These are phyloP conservation scores for Paulinella micropora DNA, from an alignment of 78 protist species.

Conservation along the genomic window DNA sequence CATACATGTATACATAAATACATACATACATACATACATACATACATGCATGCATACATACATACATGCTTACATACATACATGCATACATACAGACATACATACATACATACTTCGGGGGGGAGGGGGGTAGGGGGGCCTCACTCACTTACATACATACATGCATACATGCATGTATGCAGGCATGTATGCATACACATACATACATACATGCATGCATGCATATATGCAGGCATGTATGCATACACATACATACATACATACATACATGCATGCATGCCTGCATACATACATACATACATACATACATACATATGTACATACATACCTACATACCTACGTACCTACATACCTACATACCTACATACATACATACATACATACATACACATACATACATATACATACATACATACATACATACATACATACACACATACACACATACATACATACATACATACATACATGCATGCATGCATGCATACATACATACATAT, in stretches of 20 bases:
- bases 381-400: neutral
- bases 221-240: neutral
- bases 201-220: neutral
- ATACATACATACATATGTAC: neutral
- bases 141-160: too few relatives aligned
- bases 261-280: neutral
- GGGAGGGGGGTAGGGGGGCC: too few relatives aligned
- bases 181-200: too few relatives aligned
- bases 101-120: too few relatives aligned
- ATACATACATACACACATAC: neutral
- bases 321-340: neutral
- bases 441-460: neutral
- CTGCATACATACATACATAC: neutral
- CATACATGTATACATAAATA: too few relatives aligned
- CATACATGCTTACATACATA: too few relatives aligned
- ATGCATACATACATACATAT: neutral
- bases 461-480: neutral
- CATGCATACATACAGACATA: too few relatives aligned
- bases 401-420: neutral
- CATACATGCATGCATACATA: too few relatives aligned
- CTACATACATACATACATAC: neutral
- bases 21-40: too few relatives aligned
- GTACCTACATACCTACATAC: neutral
- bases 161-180: too few relatives aligned
- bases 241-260: neutral